Evolutionary conservation across 169 alveolate species (phyloP).

Genomic region (Theileria parva): DNA sequence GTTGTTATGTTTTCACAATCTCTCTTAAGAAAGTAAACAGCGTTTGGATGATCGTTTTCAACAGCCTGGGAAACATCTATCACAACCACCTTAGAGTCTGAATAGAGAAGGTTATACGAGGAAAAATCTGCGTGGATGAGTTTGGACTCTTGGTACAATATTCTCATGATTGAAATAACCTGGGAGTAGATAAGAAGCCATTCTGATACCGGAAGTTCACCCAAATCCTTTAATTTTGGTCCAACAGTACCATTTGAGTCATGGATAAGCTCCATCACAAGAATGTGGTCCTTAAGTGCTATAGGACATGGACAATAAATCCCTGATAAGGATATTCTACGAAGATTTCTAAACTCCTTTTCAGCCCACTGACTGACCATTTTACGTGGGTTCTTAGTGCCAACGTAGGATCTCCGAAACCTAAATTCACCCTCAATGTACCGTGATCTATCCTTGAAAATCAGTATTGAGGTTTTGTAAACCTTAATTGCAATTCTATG

Average conservation of each 20-base stretch:
- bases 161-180: slow-evolving; percentile 86
- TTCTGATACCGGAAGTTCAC: slow-evolving; percentile 52
- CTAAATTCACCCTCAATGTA: slow-evolving; percentile 99
- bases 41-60: slow-evolving; percentile 98
- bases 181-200: slow-evolving; percentile 85
- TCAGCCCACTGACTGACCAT: slow-evolving; percentile 99
- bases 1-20: slow-evolving; percentile 94
- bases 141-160: slow-evolving; percentile 89
- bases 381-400: slow-evolving; percentile 95
- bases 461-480: slow-evolving; percentile 96
- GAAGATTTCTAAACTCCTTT: slow-evolving; percentile 96
- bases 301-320: slow-evolving; percentile 93
- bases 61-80: slow-evolving; percentile 99
- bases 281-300: slow-evolving; percentile 91
- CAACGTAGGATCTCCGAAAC: slow-evolving; percentile 93
- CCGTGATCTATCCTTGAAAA: slow-evolving; percentile 97
- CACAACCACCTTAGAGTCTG: slow-evolving; percentile 83
- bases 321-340: slow-evolving; percentile 89
- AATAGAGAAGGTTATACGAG: slow-evolving; percentile 92
- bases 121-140: slow-evolving; percentile 98
- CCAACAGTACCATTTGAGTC: slow-evolving; percentile 75
- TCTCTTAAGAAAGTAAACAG: slow-evolving; percentile 96
- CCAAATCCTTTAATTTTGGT: slow-evolving; percentile 68
- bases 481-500: slow-evolving; percentile 95
- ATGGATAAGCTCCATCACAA: slow-evolving; percentile 95